Base-by-base conservation (phyloP, 495 filamentous ascomycete species). In the Podospora pseudocomata region DNA sequence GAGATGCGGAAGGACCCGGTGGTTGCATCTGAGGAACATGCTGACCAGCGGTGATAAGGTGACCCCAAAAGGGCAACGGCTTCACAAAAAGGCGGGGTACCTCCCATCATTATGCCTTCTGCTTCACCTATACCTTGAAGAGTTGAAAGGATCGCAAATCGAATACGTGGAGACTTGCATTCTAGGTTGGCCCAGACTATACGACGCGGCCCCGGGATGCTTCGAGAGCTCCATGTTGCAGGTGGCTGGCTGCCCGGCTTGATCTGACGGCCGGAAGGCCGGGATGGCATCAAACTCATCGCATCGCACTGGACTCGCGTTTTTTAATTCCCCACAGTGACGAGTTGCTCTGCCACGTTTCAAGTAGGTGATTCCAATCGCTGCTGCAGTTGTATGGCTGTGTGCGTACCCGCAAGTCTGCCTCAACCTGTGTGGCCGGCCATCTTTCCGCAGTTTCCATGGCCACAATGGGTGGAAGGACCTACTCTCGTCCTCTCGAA, bases 291-390 rank as follows among this genome's bases (percentile, higher is more conserved):
- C 34, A 39, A 3, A 39, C 34, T 3, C 39, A 49, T 49, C 9
- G 39, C 39, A 49, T 16, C 39, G 39, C 39, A 13, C 39, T 49
- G 39, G 39, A 39, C 34, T 39, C 34, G 34, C 34, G 34, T 39
- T 39, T 39, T 39, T 11, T 1, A 30, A 23, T 23, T 60, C 30
- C 19, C 58, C 23, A 60, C 16, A 15, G 5, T 2, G 16, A 26
- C 58, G 16, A 60, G 23, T 60, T 30, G 23, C 30, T 20, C 58
- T 30, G 58, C 61, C 32, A 26, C 63, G n/a, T 57, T 58, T 18
- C 19, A 49, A 49, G 39, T 49, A 16, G 0, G 39, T 49, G 39
- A 49, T 49, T 49, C 15, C 39, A 5, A 6, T 49, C 15, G 5
- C 39, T 49, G 9, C 13, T 49, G 39, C 39, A 49, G 39, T 49